These are phyloP conservation scores for Globisporangium apiculatum DNA, from an alignment of 352 stramenopile species.

Conservation along the genomic window DNA sequence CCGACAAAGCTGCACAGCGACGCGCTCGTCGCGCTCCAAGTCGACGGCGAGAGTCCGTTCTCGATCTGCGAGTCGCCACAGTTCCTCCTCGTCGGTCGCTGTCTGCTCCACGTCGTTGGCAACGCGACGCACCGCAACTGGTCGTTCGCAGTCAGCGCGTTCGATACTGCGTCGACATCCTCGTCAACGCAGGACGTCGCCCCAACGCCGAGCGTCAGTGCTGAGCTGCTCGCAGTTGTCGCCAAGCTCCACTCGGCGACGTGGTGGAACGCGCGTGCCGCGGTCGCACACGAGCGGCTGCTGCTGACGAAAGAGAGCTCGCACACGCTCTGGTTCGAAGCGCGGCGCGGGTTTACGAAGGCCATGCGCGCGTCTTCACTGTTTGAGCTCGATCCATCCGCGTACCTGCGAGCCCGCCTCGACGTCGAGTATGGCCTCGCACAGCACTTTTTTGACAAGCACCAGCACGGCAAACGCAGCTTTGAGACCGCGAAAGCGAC, in stretches of 20 bases:
- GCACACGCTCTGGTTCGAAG: conserved; percentile 78
- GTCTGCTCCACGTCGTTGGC: conserved; percentile 55
- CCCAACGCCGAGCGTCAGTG: conserved; percentile 17
- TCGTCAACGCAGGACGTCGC: conserved; percentile 40
- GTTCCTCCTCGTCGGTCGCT: conserved; percentile 57
- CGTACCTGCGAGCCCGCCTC: conserved; percentile 61
- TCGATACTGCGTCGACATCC: conserved; percentile 18
- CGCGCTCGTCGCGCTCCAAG: conserved; percentile 57
- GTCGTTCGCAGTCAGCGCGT: conserved; percentile 38
- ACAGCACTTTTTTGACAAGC: conserved; percentile 89
- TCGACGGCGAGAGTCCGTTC: conserved; percentile 73
- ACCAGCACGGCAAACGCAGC: conserved; percentile 83
- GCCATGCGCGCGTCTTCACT: conserved; percentile 28
- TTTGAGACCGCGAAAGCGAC: conserved; percentile 85
- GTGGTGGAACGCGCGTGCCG: conserved; percentile 76
- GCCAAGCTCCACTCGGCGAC: conserved; percentile 31
- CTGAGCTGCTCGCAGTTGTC: conserved; percentile 9
- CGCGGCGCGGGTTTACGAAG: conserved; percentile 45
- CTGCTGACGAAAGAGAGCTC: conserved; percentile 53
- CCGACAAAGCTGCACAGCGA: conserved; percentile 39
- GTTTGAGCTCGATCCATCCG: conserved; percentile 24
- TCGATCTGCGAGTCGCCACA: conserved; percentile 73
- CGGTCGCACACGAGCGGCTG: conserved; percentile 63
- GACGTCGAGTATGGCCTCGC: conserved; percentile 93
- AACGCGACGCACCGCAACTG: conserved; percentile 58